Evolutionary conservation across 805 yeast genomes (phyloP), one percentile per base, ranked within the genome.

Genomic region (Suhomyces sp.): DNA sequence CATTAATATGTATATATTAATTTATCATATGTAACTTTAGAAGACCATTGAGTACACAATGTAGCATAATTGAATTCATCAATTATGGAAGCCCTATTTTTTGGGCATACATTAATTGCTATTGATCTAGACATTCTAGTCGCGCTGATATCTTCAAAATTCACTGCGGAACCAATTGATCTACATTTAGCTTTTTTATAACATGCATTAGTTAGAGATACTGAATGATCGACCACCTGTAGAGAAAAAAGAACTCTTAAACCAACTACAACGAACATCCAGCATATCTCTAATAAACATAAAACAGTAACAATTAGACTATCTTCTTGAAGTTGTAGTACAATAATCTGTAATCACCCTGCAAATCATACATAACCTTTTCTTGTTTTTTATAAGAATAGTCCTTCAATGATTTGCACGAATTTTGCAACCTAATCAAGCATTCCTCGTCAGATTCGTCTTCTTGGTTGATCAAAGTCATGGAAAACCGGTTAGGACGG

Each of bases 401-500:
- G 61, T 68, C 61, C 61, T 72, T 75, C 44, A 73, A 71, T 6
- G 50, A 33, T n/a, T 47, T 41, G 46, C 63, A 62, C 50, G 67
- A 66, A 41, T 60, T 62, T 19, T 54, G 58, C 54, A 57, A 57
- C 15, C 47, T 40, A 9, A 47, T 49, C 31, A 47, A 50, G 43
- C 49, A 52, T 7, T 49, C 55, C 41, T 51, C 47, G 43, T 52
- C 27, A 7, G 46, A 51, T 19, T 51, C 54, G 17, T 10, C 53
- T 24, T 56, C 54, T 39, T 68, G 69, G 45, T 61, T 65, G 57
- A 75, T 69, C 55, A 74, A 67, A 2, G 77, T 74, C 52, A 69
- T 62, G 5, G 90, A 84, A 63, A 93, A 90, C 63, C 83, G 84
- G 19, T 83, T 82, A 2, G 98, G 98, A 51, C 76, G 76, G 67